Evolutionary conservation across 345 rosid genomes (phyloP), one percentile per base, ranked within the genome.

Genomic region (Clausena lansium): DNA sequence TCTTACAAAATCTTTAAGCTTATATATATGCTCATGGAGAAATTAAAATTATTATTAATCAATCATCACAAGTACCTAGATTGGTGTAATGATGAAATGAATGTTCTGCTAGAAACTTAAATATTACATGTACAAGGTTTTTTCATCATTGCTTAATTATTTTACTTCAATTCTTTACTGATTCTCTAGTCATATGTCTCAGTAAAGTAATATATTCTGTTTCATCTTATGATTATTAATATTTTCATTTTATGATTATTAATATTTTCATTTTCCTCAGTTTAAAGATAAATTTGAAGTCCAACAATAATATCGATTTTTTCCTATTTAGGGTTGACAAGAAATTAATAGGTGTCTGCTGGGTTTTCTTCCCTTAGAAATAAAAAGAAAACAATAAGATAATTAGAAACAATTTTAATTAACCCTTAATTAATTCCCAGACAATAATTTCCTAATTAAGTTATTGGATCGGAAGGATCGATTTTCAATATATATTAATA

Each of bases 81-180:
- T 67, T 82, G 67, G 61, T 27, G 77, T 72, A 73, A 73, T 83
- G 80, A 83, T 83, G 77, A 73, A 41, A 41, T 3, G 54, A 57
- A 68, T 74, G 74, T 76, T 75, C 65, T 60, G 62, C 45, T 45
- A 13, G 50, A 45, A 45, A 45, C 50, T 45, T 45, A 11, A 41
- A 2, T 41, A 41, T 41, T 2, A 45, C 50, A 3, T 11, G n/a
- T 62, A 64, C 71, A 65, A 75, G 35, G 47, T 20, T 28, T 30
- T 62, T 63, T 32, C 78, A 75, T 64, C 45, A 64, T 75, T 62
- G 27, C n/a, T 9, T 74, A 9, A 27, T 59, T 27, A 36, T 32
- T 38, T 45, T 30, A 41, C 50, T 63, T 35, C 32, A 41, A 27
- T 24, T 55, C 20, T 57, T n/a, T 58, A 13, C 36, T 5, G 3